These are phyloP conservation scores for Fusarium sambucinum DNA, from an alignment of 2,329 filamentous ascomycete species.

Conservation along the genomic window DNA sequence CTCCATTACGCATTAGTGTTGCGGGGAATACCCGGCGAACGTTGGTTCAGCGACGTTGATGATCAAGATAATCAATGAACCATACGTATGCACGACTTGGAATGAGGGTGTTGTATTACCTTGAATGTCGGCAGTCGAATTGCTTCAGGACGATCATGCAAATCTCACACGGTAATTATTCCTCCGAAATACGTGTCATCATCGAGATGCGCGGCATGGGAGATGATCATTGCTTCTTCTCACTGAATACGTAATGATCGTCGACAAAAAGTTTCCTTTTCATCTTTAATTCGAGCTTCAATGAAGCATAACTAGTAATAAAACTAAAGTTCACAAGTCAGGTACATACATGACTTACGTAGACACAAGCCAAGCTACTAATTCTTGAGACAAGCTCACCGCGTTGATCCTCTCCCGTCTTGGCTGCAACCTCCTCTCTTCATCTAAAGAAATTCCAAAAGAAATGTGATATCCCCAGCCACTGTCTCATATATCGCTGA, in stretches of 20 bases:
- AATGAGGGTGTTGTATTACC: constrained; percentile 4
- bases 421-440: constrained; percentile 27
- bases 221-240: constrained; percentile 25
- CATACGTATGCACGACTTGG: neutral
- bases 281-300: neutral
- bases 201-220: neutral
- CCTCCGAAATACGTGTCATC: constrained; percentile 22
- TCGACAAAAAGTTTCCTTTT: constrained; percentile 1
- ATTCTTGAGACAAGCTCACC: constrained; percentile 16
- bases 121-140: constrained; percentile 27
- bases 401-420: constrained; percentile 34
- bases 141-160: constrained; percentile 26
- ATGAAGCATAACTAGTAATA: neutral
- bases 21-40: constrained; percentile 16
- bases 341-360: constrained; percentile 18
- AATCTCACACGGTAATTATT: constrained; percentile 27
- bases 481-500: constrained; percentile 29
- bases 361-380: constrained; percentile 7
- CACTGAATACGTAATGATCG: neutral
- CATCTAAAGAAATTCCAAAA: constrained; percentile 9
- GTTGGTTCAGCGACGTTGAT: constrained; percentile 18
- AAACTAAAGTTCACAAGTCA: constrained; percentile 7
- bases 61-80: constrained; percentile 38
- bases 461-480: constrained; percentile 20
- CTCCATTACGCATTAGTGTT: constrained; percentile 13